Conservation (phyloP, 2,329 filamentous ascomycete genomes). For the Penicillium sp. region DNA sequence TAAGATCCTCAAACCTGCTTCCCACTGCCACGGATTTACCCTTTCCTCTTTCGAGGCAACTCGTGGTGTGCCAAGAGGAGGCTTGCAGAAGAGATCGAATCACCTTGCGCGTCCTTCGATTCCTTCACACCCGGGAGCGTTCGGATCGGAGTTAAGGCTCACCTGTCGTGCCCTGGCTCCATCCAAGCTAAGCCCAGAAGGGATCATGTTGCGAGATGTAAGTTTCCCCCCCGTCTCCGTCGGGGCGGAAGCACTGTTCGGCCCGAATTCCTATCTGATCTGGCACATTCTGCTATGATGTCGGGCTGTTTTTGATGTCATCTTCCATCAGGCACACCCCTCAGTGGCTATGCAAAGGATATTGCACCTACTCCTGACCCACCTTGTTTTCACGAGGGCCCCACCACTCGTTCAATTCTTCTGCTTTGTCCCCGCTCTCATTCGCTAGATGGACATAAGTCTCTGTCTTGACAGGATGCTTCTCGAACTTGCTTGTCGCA, state of each 20-base stretch:
- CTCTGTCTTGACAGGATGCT: neutral
- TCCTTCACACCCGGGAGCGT: neutral
- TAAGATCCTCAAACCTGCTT: neutral
- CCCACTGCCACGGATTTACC: neutral
- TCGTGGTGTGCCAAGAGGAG: neutral
- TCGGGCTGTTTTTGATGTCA: slow-evolving; percentile 14
- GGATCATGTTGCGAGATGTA: slow-evolving; percentile 33
- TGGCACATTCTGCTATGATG: slow-evolving; percentile 5
- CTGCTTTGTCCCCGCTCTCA: neutral
- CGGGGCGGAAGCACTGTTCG: slow-evolving; percentile 8
- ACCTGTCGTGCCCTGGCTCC: neutral
- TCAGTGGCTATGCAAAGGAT: neutral
- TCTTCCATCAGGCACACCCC: neutral
- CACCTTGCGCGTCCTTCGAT: neutral
- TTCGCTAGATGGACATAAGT: neutral
- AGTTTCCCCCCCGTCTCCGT: neutral
- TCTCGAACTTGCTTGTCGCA: neutral
- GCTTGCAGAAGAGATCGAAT: neutral
- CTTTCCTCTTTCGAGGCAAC: neutral
- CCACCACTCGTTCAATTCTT: slow-evolving; percentile 9
- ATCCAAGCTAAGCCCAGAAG: slow-evolving; percentile 31
- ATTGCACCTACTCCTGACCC: neutral
- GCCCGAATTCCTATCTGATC: slow-evolving; percentile 23
- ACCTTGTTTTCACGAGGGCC: neutral
- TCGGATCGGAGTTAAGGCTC: slow-evolving; percentile 7